Evolutionary conservation across 176 grass and related monocot genomes (phyloP).

Genomic region (Oropetium thomaeum): DNA sequence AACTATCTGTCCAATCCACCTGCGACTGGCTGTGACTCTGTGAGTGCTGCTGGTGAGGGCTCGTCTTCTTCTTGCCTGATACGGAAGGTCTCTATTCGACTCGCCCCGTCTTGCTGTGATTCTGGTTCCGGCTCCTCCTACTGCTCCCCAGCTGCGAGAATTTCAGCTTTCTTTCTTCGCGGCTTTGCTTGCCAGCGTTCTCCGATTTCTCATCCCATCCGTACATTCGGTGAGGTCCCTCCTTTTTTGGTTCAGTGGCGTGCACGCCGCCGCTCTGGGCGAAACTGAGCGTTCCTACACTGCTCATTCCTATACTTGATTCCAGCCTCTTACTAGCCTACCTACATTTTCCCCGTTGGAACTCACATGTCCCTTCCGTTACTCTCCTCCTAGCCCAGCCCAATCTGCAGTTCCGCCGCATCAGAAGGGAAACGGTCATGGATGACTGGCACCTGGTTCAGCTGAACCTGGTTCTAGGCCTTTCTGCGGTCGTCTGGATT

Average conservation of each 20-base stretch:
- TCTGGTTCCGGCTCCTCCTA: neutral
- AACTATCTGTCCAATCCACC: too few species aligned
- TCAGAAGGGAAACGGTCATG: constrained; percentile 29
- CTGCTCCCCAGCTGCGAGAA: neutral
- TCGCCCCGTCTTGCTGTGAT: neutral
- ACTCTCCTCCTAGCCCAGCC: neutral
- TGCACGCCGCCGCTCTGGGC: neutral
- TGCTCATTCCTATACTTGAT: neutral
- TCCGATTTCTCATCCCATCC: neutral
- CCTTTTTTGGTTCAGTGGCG: neutral
- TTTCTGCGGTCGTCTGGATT: constrained; percentile 21
- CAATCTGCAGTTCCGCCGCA: neutral
- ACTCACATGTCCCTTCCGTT: neutral
- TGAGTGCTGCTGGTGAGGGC: neutral
- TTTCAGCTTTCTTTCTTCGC: neutral
- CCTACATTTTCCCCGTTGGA: neutral
- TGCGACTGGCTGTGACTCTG: neutral
- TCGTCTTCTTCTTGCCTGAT: neutral
- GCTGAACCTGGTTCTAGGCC: neutral
- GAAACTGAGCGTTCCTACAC: neutral
- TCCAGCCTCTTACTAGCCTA: neutral
- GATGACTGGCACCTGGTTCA: neutral
- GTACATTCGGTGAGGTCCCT: too few species aligned
- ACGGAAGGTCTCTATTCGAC: constrained; percentile 8
- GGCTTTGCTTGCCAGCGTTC: too few species aligned